Evolutionary conservation across 2,329 filamentous ascomycete species (phyloP).

Genomic region (Talaromyces albobiverticillius): DNA sequence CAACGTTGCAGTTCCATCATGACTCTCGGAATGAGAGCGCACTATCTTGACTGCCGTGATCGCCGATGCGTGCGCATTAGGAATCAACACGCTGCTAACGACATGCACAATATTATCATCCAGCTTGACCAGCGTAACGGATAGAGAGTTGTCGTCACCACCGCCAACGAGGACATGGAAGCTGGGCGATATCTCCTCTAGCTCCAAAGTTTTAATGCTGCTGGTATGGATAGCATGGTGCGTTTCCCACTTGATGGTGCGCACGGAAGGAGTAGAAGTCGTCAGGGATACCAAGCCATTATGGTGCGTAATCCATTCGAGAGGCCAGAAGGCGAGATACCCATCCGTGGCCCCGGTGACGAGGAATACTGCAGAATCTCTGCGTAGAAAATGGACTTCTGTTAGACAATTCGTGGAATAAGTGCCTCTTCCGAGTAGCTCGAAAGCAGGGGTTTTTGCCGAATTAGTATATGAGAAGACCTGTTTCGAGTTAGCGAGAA

Average conservation of each 20-base stretch:
- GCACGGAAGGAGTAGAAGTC: slow-evolving; percentile 20
- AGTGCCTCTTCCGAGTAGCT: slow-evolving; percentile 51
- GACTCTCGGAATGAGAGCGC: slow-evolving; percentile 1
- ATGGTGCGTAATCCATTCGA: slow-evolving; percentile 27
- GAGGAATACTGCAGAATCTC: slow-evolving; percentile 42
- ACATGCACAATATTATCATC: slow-evolving; percentile 4
- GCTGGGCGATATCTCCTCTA: slow-evolving; percentile 28
- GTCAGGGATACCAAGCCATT: slow-evolving; percentile 16
- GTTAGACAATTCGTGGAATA: slow-evolving; percentile 77
- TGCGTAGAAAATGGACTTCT: slow-evolving; percentile 49
- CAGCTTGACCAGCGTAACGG: slow-evolving; percentile 48
- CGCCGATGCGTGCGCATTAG: slow-evolving; percentile 45
- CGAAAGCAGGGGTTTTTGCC: slow-evolving; percentile 23
- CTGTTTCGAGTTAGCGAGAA: slow-evolving; percentile 33
- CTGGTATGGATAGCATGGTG: slow-evolving; percentile 68
- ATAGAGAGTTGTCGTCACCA: slow-evolving; percentile 84
- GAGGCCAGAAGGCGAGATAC: slow-evolving; percentile 62
- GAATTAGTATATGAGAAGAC: slow-evolving; percentile 43
- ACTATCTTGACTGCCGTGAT: slow-evolving; percentile 40
- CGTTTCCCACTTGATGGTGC: slow-evolving; percentile 28
- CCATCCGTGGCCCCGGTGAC: slow-evolving; percentile 81
- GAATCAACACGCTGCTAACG: slow-evolving; percentile 33
- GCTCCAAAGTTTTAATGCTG: slow-evolving; percentile 63
- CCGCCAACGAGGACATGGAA: slow-evolving; percentile 64
- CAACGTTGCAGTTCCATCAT: slow-evolving; percentile 15